Conservation (phyloP, 2,329 filamentous ascomycete genomes). For the Epichloe gansuensis region DNA sequence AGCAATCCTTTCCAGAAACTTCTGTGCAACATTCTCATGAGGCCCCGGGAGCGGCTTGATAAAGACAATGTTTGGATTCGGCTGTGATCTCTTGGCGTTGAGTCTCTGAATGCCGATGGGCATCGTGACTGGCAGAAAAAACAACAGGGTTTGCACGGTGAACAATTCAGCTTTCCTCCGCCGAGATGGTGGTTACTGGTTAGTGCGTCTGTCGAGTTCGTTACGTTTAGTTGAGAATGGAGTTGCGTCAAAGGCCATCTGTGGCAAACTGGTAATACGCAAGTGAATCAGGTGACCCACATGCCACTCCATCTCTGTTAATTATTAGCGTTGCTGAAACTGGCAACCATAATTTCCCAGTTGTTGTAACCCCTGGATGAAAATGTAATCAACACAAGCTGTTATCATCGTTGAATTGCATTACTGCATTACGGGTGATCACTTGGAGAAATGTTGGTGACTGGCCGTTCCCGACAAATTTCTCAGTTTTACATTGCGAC, state of each 20-base stretch:
- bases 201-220: background rate
- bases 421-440: no score
- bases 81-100: conserved; percentile 61
- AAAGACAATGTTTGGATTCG: conserved; percentile 70
- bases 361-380: background rate
- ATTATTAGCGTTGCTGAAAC: no score
- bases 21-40: conserved; percentile 48
- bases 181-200: background rate
- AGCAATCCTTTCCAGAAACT: conserved; percentile 64
- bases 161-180: background rate
- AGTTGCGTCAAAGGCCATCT: background rate
- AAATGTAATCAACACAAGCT: no score
- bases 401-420: no score
- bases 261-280: background rate
- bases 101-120: conserved; percentile 66
- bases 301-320: background rate
- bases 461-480: no score
- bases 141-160: background rate
- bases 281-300: background rate
- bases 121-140: conserved; percentile 34
- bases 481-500: no score
- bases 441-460: no score
- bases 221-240: background rate
- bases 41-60: conserved; percentile 64
- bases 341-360: background rate